phyloP scores from a whole-genome alignment of 176 grass and related monocot species.

The Pharus latifolius region DNA sequence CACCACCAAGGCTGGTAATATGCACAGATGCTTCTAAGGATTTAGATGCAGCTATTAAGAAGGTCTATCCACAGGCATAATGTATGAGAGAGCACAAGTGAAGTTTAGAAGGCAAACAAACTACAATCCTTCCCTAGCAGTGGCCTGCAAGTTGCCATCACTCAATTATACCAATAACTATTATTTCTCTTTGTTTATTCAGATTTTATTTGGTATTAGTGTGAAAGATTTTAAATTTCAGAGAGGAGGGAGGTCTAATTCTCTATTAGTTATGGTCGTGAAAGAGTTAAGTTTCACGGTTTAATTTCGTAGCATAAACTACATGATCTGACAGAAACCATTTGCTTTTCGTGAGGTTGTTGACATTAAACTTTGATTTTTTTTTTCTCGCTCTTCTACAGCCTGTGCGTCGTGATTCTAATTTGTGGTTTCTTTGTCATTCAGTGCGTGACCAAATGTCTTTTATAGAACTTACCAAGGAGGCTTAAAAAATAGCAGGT shows the following conservation, averaged over 20 bases:
- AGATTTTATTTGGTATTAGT: no score
- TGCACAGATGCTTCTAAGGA: background rate
- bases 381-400: background rate
- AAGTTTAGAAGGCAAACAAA: no score
- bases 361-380: background rate
- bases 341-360: background rate
- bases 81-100: no score
- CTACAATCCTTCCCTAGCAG: no score
- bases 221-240: no score
- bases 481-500: conserved; percentile 64
- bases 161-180: no score
- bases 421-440: conserved; percentile 9
- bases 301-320: no score
- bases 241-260: background rate
- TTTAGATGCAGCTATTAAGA: no score
- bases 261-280: background rate
- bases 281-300: background rate
- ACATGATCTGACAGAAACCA: background rate
- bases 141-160: no score
- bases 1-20: background rate
- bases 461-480: conserved; percentile 68
- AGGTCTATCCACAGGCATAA: no score
- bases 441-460: conserved; percentile 61
- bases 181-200: no score
- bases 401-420: background rate